Evolutionary conservation across 441 rosid genomes (phyloP).

Genomic region (Melastoma candidum): DNA sequence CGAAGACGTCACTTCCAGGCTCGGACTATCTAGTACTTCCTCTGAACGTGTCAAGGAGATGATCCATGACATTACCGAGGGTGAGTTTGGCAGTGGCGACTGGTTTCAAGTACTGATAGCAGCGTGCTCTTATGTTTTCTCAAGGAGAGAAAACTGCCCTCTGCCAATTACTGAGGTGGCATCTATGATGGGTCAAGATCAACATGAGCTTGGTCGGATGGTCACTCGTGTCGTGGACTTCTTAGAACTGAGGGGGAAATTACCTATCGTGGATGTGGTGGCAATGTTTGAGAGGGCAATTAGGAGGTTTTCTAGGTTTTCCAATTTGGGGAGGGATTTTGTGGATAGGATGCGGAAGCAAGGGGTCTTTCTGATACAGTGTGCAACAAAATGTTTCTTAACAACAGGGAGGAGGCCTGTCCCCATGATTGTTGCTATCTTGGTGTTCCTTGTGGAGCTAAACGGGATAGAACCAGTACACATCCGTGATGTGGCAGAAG

Average conservation of each 20-base stretch:
- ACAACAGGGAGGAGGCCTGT: slow-evolving; percentile 67
- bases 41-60: slow-evolving; percentile 29
- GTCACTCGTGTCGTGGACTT: slow-evolving; percentile 45
- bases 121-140: slow-evolving; percentile 50
- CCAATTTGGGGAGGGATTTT: slow-evolving; percentile 27
- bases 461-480: slow-evolving; percentile 36
- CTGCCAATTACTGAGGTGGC: slow-evolving; percentile 47
- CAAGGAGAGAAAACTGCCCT: slow-evolving; percentile 40
- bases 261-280: slow-evolving; percentile 52
- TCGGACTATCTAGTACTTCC: slow-evolving; percentile 24
- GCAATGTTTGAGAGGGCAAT: slow-evolving; percentile 36
- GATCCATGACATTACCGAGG: slow-evolving; percentile 44
- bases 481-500: slow-evolving; percentile 46
- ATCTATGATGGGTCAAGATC: slow-evolving; percentile 34
- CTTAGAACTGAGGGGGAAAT: slow-evolving; percentile 25
- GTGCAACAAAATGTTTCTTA: slow-evolving; percentile 67
- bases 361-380: slow-evolving; percentile 68
- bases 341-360: slow-evolving; percentile 45
- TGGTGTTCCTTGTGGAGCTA: slow-evolving; percentile 53
- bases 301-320: slow-evolving; percentile 21
- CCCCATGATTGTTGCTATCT: slow-evolving; percentile 65
- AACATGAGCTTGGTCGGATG: slow-evolving; percentile 67
- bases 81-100: slow-evolving; percentile 60
- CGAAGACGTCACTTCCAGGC: slow-evolving; percentile 20
- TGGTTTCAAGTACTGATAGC: slow-evolving; percentile 68